phyloP scores from a whole-genome alignment of 2,329 filamentous ascomycete genomes.

The Fusarium napiforme region DNA sequence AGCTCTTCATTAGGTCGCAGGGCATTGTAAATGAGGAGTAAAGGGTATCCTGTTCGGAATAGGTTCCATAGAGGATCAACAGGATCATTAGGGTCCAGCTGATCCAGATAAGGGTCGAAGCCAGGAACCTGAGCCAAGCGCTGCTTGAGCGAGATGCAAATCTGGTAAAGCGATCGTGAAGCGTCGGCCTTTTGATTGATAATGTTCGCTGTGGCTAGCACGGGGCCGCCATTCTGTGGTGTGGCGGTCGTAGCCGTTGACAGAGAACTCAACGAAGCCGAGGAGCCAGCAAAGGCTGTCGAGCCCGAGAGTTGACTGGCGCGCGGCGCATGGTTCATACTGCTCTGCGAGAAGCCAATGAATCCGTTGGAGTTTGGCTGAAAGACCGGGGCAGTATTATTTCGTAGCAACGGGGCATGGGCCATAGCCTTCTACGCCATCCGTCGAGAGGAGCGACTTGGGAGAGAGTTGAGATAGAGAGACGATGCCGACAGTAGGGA shows the following conservation, averaged over 20 bases:
- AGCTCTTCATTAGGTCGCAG: slow-evolving; percentile 77
- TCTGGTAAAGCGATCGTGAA: slow-evolving; percentile 91
- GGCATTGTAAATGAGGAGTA: slow-evolving; percentile 90
- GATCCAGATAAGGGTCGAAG: slow-evolving; percentile 78
- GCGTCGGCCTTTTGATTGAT: slow-evolving; percentile 97
- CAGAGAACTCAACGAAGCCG: slow-evolving; percentile 63
- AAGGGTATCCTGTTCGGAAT: slow-evolving; percentile 82
- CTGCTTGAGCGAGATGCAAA: slow-evolving; percentile 86
- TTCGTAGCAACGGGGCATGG: slow-evolving; percentile 69
- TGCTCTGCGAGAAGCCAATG: slow-evolving; percentile 56
- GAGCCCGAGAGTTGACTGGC: slow-evolving; percentile 72
- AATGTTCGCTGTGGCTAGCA: slow-evolving; percentile 88
- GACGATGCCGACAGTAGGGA: slow-evolving; percentile 18
- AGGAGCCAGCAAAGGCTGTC: slow-evolving; percentile 65
- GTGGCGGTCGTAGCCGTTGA: slow-evolving; percentile 56
- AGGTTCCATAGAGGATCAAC: slow-evolving; percentile 93
- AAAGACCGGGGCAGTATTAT: slow-evolving; percentile 67
- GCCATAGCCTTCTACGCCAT: slow-evolving; percentile 65
- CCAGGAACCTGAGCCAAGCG: slow-evolving; percentile 84
- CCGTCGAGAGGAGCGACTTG: slow-evolving; percentile 42
- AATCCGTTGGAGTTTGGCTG: slow-evolving; percentile 60
- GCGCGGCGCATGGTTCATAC: slow-evolving; percentile 65
- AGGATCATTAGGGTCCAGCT: slow-evolving; percentile 78
- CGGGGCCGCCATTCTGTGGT: slow-evolving; percentile 65
- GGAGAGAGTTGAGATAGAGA: neutral